phyloP scores from a whole-genome alignment of 306 rosid genomes.

The Hippophae tibetana region DNA sequence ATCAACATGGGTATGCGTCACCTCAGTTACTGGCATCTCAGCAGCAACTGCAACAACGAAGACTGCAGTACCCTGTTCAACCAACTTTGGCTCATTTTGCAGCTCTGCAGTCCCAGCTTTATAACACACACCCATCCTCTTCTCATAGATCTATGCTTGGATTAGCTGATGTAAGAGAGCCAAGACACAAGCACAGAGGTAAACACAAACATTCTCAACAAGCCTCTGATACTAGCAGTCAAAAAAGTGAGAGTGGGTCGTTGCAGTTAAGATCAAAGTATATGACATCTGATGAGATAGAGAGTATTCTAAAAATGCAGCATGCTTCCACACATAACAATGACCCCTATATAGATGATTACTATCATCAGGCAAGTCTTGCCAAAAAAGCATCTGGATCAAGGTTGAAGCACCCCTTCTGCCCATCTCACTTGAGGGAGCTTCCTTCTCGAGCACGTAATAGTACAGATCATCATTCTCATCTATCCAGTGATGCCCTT shows the following conservation, averaged over 20 bases:
- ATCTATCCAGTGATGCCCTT: constrained; percentile 80
- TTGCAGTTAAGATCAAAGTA: constrained; percentile 74
- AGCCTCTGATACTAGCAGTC: constrained; percentile 54
- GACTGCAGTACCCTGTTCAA: constrained; percentile 44
- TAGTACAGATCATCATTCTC: constrained; percentile 78
- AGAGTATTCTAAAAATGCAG: constrained; percentile 90
- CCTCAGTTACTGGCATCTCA: constrained; percentile 38
- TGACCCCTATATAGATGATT: constrained; percentile 97
- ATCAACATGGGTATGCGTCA: constrained; percentile 47
- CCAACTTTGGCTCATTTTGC: constrained; percentile 25
- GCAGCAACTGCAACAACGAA: constrained; percentile 21
- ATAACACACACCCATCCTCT: constrained; percentile 40
- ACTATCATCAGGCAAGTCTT: constrained; percentile 85
- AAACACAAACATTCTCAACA: constrained; percentile 51
- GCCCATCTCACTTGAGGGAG: constrained; percentile 88
- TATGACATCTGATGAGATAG: constrained; percentile 83
- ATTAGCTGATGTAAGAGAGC: constrained; percentile 70
- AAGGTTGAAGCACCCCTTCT: constrained; percentile 65
- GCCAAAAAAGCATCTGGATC: constrained; percentile 67
- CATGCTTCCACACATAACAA: constrained; percentile 90
- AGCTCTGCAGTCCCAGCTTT: constrained; percentile 42
- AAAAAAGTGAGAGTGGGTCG: constrained; percentile 57
- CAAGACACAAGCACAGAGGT: constrained; percentile 58
- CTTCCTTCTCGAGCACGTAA: constrained; percentile 65
- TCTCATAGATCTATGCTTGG: constrained; percentile 74